These are phyloP conservation scores for Notholithocarpus densiflorus DNA, from an alignment of 306 rosid species.

Conservation along the genomic window DNA sequence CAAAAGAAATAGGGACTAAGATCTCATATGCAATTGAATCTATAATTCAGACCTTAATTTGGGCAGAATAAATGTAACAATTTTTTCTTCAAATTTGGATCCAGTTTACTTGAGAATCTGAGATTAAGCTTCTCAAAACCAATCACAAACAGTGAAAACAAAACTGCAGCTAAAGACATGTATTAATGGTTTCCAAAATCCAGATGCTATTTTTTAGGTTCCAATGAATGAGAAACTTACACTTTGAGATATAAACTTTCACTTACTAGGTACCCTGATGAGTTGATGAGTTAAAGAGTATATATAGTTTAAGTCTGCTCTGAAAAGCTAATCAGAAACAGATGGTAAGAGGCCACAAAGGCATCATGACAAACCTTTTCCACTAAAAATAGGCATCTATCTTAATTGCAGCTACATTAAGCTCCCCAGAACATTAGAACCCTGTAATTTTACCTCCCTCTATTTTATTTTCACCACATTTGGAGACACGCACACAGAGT, in stretches of 20 bases:
- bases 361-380: background rate
- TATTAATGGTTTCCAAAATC: background rate
- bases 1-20: background rate
- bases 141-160: conserved; percentile 1
- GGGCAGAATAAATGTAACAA: background rate
- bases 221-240: background rate
- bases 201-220: background rate
- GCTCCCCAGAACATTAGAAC: background rate
- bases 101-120: background rate
- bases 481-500: background rate
- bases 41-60: background rate
- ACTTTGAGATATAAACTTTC: background rate
- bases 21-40: background rate
- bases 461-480: background rate
- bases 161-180: background rate
- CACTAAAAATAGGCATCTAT: background rate
- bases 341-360: background rate
- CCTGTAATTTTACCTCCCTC: background rate
- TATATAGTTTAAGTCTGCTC: background rate
- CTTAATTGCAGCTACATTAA: background rate
- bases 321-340: background rate
- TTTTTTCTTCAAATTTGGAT: background rate
- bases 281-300: background rate
- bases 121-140: conserved; percentile 6
- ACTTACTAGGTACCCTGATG: background rate